Evolutionary conservation across 148 eudicot genomes (phyloP).

Genomic region (Gaultheria prostrata): DNA sequence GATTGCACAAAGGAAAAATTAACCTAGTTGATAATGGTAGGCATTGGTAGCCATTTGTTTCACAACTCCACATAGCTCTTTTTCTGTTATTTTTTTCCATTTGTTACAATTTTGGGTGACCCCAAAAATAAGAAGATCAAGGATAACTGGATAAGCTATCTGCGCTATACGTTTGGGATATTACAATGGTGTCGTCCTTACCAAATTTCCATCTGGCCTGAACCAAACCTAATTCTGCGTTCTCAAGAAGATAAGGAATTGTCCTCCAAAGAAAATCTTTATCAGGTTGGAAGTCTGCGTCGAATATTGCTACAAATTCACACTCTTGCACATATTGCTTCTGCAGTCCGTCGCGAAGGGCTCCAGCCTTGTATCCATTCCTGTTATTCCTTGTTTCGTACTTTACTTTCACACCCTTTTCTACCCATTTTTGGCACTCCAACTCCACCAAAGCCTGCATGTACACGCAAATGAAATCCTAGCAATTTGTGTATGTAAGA

Average conservation of each 20-base stretch:
- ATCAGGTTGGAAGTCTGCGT: conserved; percentile 63
- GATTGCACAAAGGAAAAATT: not conserved
- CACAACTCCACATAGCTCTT: not conserved
- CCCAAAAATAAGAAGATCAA: conserved; percentile 5
- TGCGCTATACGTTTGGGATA: not conserved
- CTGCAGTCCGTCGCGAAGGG: conserved; percentile 40
- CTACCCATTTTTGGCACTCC: conserved; percentile 40
- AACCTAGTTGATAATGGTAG: not conserved
- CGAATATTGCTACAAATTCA: conserved; percentile 48
- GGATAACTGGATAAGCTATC: not conserved
- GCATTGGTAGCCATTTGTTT: not conserved
- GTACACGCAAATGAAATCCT: not conserved
- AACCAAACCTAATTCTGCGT: conserved; percentile 50
- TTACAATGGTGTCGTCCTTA: conserved; percentile 21
- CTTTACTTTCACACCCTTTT: conserved; percentile 37
- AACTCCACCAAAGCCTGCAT: conserved; percentile 40
- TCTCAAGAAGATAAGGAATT: conserved; percentile 52
- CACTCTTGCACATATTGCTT: conserved; percentile 43
- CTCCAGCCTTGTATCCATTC: conserved; percentile 53
- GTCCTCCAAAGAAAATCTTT: conserved; percentile 51
- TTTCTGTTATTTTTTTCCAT: not conserved
- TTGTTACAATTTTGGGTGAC: not conserved
- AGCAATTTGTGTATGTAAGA: not conserved
- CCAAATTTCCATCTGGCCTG: conserved; percentile 73
- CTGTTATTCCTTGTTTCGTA: conserved; percentile 46